Evolutionary conservation across 768 basidiomycete genomes (phyloP).

Genomic region (Auricularia cornea): DNA sequence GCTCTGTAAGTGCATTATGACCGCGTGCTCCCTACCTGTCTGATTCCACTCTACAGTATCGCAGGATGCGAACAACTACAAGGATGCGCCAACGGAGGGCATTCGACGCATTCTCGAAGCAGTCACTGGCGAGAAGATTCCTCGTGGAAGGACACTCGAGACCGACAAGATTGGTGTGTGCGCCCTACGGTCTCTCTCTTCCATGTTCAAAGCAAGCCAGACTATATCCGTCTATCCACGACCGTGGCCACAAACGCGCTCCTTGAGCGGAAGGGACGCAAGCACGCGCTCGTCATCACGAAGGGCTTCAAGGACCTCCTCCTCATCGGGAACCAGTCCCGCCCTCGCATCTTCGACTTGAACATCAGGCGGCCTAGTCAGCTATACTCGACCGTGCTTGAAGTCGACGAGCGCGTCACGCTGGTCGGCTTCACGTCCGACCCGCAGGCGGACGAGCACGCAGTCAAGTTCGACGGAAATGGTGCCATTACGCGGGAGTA

Average conservation of each 20-base stretch:
- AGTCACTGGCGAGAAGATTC: slow-evolving; percentile 59
- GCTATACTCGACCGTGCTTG: slow-evolving; percentile 69
- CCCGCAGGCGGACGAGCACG: slow-evolving; percentile 67
- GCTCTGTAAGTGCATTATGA: slow-evolving; percentile 44
- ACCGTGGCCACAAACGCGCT: slow-evolving; percentile 96
- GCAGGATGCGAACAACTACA: slow-evolving; percentile 80
- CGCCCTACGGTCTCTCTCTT: not conserved
- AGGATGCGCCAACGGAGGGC: slow-evolving; percentile 91
- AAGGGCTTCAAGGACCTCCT: slow-evolving; percentile 87
- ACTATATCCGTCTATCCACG: slow-evolving; percentile 86
- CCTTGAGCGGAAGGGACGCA: slow-evolving; percentile 88
- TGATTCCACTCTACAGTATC: slow-evolving; percentile 48
- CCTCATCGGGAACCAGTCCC: slow-evolving; percentile 88
- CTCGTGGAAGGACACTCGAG: slow-evolving; percentile 55
- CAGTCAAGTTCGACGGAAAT: slow-evolving; percentile 64
- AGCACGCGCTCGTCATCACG: slow-evolving; percentile 86
- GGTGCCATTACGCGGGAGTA: slow-evolving; percentile 63
- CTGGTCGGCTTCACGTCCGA: slow-evolving; percentile 90
- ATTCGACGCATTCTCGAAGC: slow-evolving; percentile 79
- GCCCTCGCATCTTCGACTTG: slow-evolving; percentile 91
- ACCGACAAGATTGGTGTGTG: slow-evolving; percentile 72
- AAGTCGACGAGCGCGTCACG: slow-evolving; percentile 88
- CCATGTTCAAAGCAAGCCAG: slow-evolving; percentile 27
- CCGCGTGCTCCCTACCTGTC: not conserved
- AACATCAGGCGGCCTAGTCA: slow-evolving; percentile 74